Conservation (phyloP, 176 grass and related monocot genomes). For the Avena eriantha region DNA sequence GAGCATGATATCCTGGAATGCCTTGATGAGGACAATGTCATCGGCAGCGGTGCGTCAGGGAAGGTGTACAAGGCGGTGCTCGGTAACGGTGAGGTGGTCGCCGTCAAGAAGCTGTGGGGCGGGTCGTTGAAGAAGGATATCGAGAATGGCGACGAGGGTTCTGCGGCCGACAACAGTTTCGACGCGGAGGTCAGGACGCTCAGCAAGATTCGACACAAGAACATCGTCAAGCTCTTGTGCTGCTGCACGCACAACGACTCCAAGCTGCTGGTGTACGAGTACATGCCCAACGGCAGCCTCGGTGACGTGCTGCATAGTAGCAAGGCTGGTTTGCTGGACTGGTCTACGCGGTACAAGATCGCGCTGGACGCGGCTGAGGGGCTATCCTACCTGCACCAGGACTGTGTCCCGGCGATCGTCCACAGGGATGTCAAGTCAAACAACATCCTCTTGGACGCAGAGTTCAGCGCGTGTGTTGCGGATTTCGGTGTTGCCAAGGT, state of each 20-base stretch:
- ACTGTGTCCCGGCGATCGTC: slow-evolving; percentile 80
- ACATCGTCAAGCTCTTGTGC: slow-evolving; percentile 90
- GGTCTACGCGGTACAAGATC: slow-evolving; percentile 68
- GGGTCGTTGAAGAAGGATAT: slow-evolving; percentile 39
- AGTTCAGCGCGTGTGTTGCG: slow-evolving; percentile 62
- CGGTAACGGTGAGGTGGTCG: slow-evolving; percentile 68
- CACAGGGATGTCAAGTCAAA: slow-evolving; percentile 91
- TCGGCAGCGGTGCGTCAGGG: slow-evolving; percentile 73
- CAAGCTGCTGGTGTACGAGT: slow-evolving; percentile 93
- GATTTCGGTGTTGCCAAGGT: slow-evolving; percentile 89
- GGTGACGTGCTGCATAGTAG: slow-evolving; percentile 65
- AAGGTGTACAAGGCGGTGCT: slow-evolving; percentile 93
- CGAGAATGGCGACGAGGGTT: slow-evolving; percentile 32
- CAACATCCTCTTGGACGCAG: slow-evolving; percentile 86
- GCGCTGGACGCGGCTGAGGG: slow-evolving; percentile 79
- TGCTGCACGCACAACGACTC: slow-evolving; percentile 67
- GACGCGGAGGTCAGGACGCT: slow-evolving; percentile 86
- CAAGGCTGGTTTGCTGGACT: slow-evolving; percentile 71
- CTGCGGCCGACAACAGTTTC: slow-evolving; percentile 43
- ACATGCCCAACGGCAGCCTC: slow-evolving; percentile 95
- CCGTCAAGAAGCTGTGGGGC: slow-evolving; percentile 78
- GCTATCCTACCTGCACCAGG: slow-evolving; percentile 86
- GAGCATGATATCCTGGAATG: slow-evolving; percentile 84
- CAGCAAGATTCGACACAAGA: slow-evolving; percentile 94
- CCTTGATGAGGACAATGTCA: slow-evolving; percentile 78